A percentile compares a stretch with the other conserved stretches of the same genome.
Evolutionary conservation across 179 eudicot genomes (phyloP).

Genomic region (Silene coronaria): DNA sequence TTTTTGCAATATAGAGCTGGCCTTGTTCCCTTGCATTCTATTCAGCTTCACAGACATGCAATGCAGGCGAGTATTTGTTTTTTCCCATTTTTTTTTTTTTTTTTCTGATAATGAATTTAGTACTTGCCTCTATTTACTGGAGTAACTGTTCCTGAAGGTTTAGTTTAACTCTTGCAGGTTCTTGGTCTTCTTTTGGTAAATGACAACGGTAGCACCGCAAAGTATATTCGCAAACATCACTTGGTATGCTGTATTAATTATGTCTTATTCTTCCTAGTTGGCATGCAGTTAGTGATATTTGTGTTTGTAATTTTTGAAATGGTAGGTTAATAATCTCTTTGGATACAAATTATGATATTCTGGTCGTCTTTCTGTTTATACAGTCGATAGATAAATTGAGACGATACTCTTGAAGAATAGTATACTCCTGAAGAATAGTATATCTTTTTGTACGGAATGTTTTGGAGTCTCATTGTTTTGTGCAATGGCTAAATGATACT

Average conservation of each 20-base stretch:
- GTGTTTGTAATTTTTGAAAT: neutral
- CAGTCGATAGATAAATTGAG: neutral
- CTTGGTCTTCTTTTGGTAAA: constrained; percentile 88
- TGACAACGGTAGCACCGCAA: constrained; percentile 94
- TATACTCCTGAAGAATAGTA: neutral
- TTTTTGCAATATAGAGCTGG: constrained; percentile 78
- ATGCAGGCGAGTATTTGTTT: constrained; percentile 63
- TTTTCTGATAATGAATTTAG: neutral
- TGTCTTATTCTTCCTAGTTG: neutral
- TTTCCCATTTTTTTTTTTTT: too few relatives aligned
- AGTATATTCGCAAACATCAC: constrained; percentile 85
- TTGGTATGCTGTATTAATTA: constrained; percentile 52
- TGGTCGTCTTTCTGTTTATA: neutral
- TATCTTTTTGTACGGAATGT: neutral
- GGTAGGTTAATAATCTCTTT: neutral
- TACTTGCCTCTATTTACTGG: neutral
- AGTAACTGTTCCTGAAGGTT: constrained; percentile 11
- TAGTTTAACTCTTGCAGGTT: constrained; percentile 45
- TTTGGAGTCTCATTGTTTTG: neutral
- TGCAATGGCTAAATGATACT: neutral
- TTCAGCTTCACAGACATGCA: constrained; percentile 98
- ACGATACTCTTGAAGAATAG: neutral
- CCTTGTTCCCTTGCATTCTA: constrained; percentile 78
- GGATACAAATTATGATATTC: neutral
- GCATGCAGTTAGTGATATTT: neutral